Conservation (phyloP, 768 basidiomycete species). For the Tulasnella sp. region DNA sequence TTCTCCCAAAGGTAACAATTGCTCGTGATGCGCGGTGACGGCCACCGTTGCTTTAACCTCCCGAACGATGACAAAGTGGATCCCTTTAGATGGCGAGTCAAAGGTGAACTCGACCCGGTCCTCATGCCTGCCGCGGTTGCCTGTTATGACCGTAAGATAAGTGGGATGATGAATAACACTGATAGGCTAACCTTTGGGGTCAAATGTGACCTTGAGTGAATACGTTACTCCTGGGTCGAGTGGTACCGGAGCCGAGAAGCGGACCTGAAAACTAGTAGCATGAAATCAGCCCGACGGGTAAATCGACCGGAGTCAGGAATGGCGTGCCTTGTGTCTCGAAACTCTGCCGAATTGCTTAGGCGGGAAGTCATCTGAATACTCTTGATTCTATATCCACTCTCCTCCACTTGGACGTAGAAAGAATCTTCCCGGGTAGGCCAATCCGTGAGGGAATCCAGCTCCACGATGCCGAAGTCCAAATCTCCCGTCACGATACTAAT, state of each 20-base stretch:
- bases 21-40: background rate
- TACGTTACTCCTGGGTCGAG: background rate
- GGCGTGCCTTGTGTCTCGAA: background rate
- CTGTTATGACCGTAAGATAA: background rate
- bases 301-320: background rate
- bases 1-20: background rate
- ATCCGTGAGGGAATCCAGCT: background rate
- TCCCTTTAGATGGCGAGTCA: background rate
- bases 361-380: background rate
- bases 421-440: background rate
- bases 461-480: constrained; percentile 9
- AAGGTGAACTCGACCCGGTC: constrained; percentile 19
- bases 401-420: background rate
- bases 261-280: background rate
- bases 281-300: background rate
- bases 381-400: background rate
- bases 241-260: background rate
- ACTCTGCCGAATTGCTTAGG: background rate
- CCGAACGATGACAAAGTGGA: constrained; percentile 7
- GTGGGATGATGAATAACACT: no score
- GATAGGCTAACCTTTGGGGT: background rate
- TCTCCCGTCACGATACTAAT: background rate
- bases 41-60: constrained; percentile 10
- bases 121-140: constrained; percentile 16
- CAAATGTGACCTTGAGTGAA: constrained; percentile 6